Evolutionary conservation across 1,139 yeast species (phyloP).

Genomic region (Hansenula anomala): DNA sequence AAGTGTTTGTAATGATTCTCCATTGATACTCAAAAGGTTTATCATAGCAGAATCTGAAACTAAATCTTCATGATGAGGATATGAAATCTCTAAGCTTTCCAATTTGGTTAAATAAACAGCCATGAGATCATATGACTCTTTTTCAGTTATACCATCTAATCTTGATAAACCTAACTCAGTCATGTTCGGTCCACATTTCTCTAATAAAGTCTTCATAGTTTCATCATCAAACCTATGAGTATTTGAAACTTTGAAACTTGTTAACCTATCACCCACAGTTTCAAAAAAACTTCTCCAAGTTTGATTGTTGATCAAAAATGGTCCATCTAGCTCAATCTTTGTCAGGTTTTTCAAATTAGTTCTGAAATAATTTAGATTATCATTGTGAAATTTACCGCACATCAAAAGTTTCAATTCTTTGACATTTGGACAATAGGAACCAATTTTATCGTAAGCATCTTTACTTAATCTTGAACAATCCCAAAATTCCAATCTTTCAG

Average conservation of each 20-base stretch:
- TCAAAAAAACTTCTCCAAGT: slow-evolving; percentile 76
- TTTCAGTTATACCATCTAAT: slow-evolving; percentile 63
- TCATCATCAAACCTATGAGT: slow-evolving; percentile 80
- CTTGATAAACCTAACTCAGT: slow-evolving; percentile 51
- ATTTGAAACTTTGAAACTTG: slow-evolving; percentile 60
- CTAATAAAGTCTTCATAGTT: slow-evolving; percentile 58
- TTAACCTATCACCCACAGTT: slow-evolving; percentile 38
- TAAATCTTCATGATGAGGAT: slow-evolving; percentile 60
- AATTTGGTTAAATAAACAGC: slow-evolving; percentile 59
- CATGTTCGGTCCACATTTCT: slow-evolving; percentile 54
- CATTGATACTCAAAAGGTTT: slow-evolving; percentile 58
- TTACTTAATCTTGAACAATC: slow-evolving; percentile 81
- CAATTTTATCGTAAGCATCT: slow-evolving; percentile 64
- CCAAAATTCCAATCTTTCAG: slow-evolving; percentile 67
- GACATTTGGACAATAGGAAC: slow-evolving; percentile 74
- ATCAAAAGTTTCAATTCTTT: slow-evolving; percentile 65
- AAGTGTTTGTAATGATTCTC: slow-evolving; percentile 54
- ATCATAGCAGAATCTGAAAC: slow-evolving; percentile 68
- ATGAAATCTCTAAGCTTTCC: slow-evolving; percentile 59
- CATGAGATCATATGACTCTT: slow-evolving; percentile 54
- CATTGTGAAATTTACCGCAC: slow-evolving; percentile 92
- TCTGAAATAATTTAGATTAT: slow-evolving; percentile 59
- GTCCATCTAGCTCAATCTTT: slow-evolving; percentile 69
- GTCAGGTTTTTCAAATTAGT: slow-evolving; percentile 51
- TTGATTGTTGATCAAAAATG: slow-evolving; percentile 71